Base-by-base conservation (phyloP, 2,329 filamentous ascomycete genomes). In the Fusarium udum region DNA sequence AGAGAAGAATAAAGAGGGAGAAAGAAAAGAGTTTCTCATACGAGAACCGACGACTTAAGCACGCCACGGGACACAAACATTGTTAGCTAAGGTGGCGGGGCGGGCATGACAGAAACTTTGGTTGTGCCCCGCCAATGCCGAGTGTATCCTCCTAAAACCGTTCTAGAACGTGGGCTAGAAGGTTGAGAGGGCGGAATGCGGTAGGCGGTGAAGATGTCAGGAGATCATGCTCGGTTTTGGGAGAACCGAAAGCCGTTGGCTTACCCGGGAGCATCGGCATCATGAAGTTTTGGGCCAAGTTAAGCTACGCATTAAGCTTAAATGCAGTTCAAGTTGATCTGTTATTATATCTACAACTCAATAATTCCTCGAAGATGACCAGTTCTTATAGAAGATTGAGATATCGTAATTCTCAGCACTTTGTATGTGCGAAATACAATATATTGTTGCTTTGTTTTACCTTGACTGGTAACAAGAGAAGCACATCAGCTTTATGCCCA, bases 121-220 rank as follows among this genome's bases (percentile, higher is more conserved):
- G 26, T 51, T 36, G 42, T 58, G 73, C 78, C 77, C 77, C 78
- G 75, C 78, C 77, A 79, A 78, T 75, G 75, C 78, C 78, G 78
- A 77, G 75, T 60, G 68, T 79, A 79, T 76, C 73, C 64, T 75
- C 67, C 55, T 49, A 71, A 70, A 75, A 15, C 55, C 43, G 46
- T 61, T 67, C 62, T 61, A 64, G 66, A 71, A 73, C 31, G 12
- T 61, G 53, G 45, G 69, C 61, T 71, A 61, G 34, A 72, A 67
- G 58, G 57, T 26, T 3, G 7, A 40, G 32, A 31, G 45, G 32
- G 32, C 24, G 26, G 43, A n/a, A 72, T 59, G 26, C 11, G 63
- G 52, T 26, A 67, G 64, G 63, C 59, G 69, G 72, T 70, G 42
- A 67, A n/a, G 24, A 7, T 18, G 51, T 55, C 2, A 3, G 51